Evolutionary conservation across 306 rosid species (phyloP).

Genomic region (Acacia acuminata): DNA sequence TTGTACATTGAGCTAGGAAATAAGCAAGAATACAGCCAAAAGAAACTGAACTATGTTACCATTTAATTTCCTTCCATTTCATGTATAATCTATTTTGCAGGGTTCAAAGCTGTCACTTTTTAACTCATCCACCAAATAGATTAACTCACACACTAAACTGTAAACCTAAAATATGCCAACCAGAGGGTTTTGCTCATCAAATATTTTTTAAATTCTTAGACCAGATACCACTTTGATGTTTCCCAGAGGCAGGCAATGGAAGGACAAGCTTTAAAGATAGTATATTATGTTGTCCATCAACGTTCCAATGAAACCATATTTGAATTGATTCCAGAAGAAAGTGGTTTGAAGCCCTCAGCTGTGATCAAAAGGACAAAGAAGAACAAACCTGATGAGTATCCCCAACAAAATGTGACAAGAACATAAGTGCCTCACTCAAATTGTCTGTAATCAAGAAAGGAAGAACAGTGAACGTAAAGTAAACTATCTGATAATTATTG

Average conservation of each 20-base stretch:
- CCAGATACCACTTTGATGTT: not conserved
- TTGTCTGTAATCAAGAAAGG: conserved; percentile 62
- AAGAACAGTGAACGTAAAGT: not conserved
- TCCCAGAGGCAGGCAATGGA: not conserved
- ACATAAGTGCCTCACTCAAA: conserved; percentile 90
- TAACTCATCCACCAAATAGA: not conserved
- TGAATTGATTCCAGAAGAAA: not conserved
- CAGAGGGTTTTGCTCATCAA: not conserved
- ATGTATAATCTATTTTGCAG: not conserved
- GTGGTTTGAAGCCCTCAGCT: conserved; percentile 4
- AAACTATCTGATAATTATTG: not conserved
- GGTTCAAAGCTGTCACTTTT: conserved; percentile 18
- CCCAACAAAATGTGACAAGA: conserved; percentile 89
- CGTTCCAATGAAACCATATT: conserved; percentile 2
- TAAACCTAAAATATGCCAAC: not conserved
- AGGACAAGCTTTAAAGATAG: not conserved
- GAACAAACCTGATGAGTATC: conserved; percentile 92
- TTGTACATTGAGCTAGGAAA: not conserved
- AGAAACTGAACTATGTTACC: not conserved
- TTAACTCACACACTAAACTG: not conserved
- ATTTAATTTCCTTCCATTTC: not conserved
- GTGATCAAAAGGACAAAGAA: conserved; percentile 18
- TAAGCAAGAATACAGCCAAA: not conserved
- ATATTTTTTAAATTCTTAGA: not conserved
- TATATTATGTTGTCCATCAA: not conserved